Base-by-base conservation (phyloP, 2,329 filamentous ascomycete species). In the Escovopsis sp. region DNA sequence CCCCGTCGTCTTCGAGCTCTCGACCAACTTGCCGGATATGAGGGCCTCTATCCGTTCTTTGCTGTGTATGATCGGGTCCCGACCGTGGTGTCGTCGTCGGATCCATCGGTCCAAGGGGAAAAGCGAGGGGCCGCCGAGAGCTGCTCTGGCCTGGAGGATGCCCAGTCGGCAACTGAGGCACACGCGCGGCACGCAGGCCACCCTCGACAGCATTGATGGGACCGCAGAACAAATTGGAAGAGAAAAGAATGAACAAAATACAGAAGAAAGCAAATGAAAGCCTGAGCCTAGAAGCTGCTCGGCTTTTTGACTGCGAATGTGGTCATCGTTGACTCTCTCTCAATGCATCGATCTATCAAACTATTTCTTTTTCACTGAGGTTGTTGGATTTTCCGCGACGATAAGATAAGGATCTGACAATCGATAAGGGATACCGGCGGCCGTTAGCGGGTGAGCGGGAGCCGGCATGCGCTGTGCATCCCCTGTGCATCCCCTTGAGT, bases 131-230 rank as follows among this genome's bases (percentile, higher is more conserved):
- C 3, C 11, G 36, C 32, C 28, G 18, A 44, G 32, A 15, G 33
- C 30, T 12, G 28, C 33, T 36, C 37, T 44, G 18, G 38, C 38
- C 35, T 35, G 39, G 23, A 49, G 42, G 15, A 63, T 43, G 43
- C 57, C 52, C 19, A 52, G 49, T 36, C 57, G 56, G 47, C 62
- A 64, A 51, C 51, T 51, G 38, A 56, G 49, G 47, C 59, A 62
- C 32, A 62, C 51, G 33, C 54, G 58, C 54, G 59, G 54, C 46
- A 55, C 51, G 41, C 53, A 49, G 8, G 46, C 51, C 45, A 55
- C 55, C 48, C 57, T 58, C 18, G 60, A 56, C 48, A 64, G 52
- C 63, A 66, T 66, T 45, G 52, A 51, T 40, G 42, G 35, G 36
- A 26, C 36, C 42, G 40, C 18, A 48, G 46, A 43, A 33, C 34